Evolutionary conservation across 2,329 filamentous ascomycete genomes (phyloP), one percentile per base, ranked within the genome.

Genomic region (Fusarium albosuccineum): DNA sequence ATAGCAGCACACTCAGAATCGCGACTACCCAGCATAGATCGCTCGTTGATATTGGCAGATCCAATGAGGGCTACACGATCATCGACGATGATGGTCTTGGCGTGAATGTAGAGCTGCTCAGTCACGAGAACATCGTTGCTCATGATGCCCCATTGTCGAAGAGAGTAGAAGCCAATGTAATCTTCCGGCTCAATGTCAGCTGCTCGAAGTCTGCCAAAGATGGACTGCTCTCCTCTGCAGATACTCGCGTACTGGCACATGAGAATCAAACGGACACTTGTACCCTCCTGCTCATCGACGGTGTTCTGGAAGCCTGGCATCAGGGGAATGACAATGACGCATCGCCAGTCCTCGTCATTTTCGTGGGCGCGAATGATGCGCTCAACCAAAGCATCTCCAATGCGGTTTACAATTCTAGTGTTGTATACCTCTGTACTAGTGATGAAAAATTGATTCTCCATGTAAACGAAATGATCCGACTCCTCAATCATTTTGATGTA

Each of bases 261-360:
- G 87, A 99, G 93, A 77, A 98, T 99, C 65, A 98, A 82, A 57
- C 96, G 90, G 41, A 99, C 92, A 79, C 94, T 97, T 36, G 93
- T 97, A 40, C 96, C 96, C 70, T 97, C 95, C 72, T 96, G 92
- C 68, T 93, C 91, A 70, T 97, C 94, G 17, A 99, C 95, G 0
- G 94, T 97, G 74, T 97, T 97, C 79, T 98, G 94, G 80, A 98
- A 99, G 3, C 96, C 96, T n/a, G 96, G 96, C 89, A 99, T 97
- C 33, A 99, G 84, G 1, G 96, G 96, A 61, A 99, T 97, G 64
- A 98, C 80, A 67, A 98, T 91, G 62, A 94, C 90, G 39, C 92
- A 93, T 66, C 92, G 90, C 96, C 96, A 99, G 56, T 93, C 89
- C 77, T 98, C 93, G 50, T 91, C 89, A 36, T 97, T 93, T 70